phyloP scores from a whole-genome alignment of 2,329 filamentous ascomycete species.

The Pseudogymnoascus sp. region DNA sequence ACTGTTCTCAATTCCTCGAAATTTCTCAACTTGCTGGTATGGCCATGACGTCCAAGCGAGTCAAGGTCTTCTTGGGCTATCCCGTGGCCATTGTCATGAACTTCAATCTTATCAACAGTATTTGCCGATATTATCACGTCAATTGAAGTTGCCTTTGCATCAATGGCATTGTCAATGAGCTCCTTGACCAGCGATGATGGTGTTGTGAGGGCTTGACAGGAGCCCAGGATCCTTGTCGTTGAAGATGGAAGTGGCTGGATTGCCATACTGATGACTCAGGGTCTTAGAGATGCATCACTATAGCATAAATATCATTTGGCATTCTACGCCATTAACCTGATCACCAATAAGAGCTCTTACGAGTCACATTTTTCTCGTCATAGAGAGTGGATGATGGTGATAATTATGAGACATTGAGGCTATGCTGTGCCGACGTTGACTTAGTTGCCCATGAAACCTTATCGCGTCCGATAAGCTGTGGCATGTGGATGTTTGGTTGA shows the following conservation, averaged over 20 bases:
- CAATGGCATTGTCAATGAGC: slow-evolving; percentile 68
- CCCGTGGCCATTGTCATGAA: slow-evolving; percentile 67
- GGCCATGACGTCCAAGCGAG: slow-evolving; percentile 54
- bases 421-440: not conserved
- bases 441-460: slow-evolving; percentile 2
- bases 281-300: not conserved
- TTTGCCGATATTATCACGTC: slow-evolving; percentile 57
- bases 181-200: slow-evolving; percentile 63
- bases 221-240: slow-evolving; percentile 49
- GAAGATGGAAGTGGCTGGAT: slow-evolving; percentile 41
- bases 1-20: slow-evolving; percentile 53
- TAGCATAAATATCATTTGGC: not conserved
- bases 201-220: slow-evolving; percentile 51
- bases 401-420: not conserved
- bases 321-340: not conserved
- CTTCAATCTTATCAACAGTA: slow-evolving; percentile 59
- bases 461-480: slow-evolving; percentile 4
- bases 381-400: not conserved
- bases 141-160: slow-evolving; percentile 59
- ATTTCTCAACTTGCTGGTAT: slow-evolving; percentile 65
- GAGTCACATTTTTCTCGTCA: not conserved
- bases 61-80: slow-evolving; percentile 55
- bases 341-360: not conserved
- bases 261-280: slow-evolving; percentile 20
- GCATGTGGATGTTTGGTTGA: slow-evolving; percentile 5